Conservation (phyloP, 495 filamentous ascomycete species). For the Xylaria castorea region DNA sequence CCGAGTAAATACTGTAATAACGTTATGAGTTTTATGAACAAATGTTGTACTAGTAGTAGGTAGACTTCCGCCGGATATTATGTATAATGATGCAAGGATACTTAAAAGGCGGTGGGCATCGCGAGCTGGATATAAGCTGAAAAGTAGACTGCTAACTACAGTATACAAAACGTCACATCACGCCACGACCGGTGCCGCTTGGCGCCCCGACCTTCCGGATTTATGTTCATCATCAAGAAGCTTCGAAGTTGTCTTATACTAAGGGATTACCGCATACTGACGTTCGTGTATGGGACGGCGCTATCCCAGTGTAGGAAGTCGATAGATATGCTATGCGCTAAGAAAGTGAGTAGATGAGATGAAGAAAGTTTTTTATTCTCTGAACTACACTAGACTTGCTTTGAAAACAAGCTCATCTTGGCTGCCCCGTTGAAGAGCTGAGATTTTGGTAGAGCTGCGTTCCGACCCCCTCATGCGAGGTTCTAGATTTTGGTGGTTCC, state of each 20-base stretch:
- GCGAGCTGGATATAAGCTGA: not conserved
- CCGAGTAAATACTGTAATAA: not conserved
- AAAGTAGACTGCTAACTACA: not conserved
- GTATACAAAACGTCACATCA: not conserved
- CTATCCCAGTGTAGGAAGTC: slow-evolving; percentile 14
- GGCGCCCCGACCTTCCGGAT: slow-evolving; percentile 17
- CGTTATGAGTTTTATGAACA: not conserved
- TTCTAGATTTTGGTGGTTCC: slow-evolving; percentile 7
- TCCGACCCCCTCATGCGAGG: not conserved
- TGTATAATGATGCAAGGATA: not conserved
- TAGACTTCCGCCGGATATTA: not conserved
- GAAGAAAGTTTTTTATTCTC: not conserved
- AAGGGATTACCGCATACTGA: not conserved
- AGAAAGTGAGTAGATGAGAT: not conserved
- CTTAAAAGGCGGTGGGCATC: not conserved
- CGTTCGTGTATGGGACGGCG: not conserved
- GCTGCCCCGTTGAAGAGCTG: not conserved
- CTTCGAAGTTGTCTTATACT: not conserved
- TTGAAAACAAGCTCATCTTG: slow-evolving; percentile 1
- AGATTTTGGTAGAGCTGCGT: slow-evolving; percentile 1
- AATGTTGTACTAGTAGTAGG: not conserved
- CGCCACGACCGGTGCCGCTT: slow-evolving; percentile 11
- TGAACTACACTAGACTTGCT: not conserved
- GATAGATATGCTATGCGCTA: slow-evolving; percentile 3
- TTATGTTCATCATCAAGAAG: not conserved